These are phyloP conservation scores for Phytophthora citrophthora DNA, from an alignment of 352 stramenopile genomes.

Conservation along the genomic window DNA sequence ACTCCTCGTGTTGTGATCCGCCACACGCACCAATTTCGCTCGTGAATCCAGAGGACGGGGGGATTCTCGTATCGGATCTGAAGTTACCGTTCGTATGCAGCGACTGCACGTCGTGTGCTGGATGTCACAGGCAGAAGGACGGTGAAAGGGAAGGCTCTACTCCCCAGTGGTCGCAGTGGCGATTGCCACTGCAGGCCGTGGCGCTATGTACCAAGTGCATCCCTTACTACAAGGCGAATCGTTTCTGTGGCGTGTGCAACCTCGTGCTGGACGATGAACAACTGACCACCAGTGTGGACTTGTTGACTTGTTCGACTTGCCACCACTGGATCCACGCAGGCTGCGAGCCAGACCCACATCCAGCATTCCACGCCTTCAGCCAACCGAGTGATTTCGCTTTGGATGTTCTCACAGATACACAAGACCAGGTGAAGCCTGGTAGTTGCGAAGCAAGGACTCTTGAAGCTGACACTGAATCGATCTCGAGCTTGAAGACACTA, in stretches of 20 bases:
- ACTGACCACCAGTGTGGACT: conserved; percentile 48
- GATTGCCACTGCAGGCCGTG: conserved; percentile 64
- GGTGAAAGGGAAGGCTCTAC: neutral
- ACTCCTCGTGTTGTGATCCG: conserved; percentile 80
- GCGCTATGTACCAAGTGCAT: conserved; percentile 74
- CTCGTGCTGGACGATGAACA: conserved; percentile 50
- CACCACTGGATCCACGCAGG: conserved; percentile 80
- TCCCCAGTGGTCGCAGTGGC: conserved; percentile 72
- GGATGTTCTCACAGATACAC: conserved; percentile 48
- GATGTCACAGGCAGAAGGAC: conserved; percentile 44
- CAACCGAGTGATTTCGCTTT: conserved; percentile 53
- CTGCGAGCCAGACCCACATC: conserved; percentile 79
- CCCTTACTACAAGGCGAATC: conserved; percentile 62
- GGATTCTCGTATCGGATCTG: conserved; percentile 65
- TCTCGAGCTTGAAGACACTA: conserved; percentile 20
- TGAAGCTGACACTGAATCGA: conserved; percentile 16
- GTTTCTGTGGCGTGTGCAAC: conserved; percentile 81
- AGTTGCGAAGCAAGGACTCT: neutral
- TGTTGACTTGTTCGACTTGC: conserved; percentile 80
- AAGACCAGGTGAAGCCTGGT: conserved; percentile 11
- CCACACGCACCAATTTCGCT: conserved; percentile 67
- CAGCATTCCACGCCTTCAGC: conserved; percentile 52
- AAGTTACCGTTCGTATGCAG: conserved; percentile 77
- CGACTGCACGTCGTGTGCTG: conserved; percentile 65
- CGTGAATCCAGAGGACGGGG: conserved; percentile 58